Percentiles rank a stretch among this genome's conserved stretches.
These are phyloP conservation scores for Talaromyces nanjingensis DNA, from an alignment of 495 filamentous ascomycete genomes.

Conservation along the genomic window DNA sequence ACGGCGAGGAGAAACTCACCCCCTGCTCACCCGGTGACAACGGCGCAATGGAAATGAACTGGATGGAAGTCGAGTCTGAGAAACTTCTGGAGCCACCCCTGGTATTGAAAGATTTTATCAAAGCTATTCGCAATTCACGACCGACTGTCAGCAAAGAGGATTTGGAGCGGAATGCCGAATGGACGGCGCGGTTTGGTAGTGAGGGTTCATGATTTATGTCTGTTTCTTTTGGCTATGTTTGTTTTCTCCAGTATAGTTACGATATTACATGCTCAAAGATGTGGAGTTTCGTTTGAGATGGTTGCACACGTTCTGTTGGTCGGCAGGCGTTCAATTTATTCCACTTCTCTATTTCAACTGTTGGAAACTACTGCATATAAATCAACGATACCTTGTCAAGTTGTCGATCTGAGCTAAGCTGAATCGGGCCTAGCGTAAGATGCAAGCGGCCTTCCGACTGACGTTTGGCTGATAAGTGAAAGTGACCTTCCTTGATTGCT, in stretches of 20 bases:
- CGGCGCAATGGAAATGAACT: slow-evolving; percentile 85
- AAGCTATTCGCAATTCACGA: slow-evolving; percentile 77
- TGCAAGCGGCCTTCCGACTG: not conserved
- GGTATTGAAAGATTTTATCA: slow-evolving; percentile 85
- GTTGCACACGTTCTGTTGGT: not conserved
- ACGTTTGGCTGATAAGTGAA: not conserved
- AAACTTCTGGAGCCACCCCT: slow-evolving; percentile 79
- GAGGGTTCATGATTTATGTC: slow-evolving; percentile 56
- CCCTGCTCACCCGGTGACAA: slow-evolving; percentile 90
- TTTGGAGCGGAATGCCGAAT: slow-evolving; percentile 76
- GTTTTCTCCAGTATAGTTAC: not conserved
- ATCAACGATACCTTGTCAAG: not conserved
- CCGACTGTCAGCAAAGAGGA: slow-evolving; percentile 87
- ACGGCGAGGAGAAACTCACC: slow-evolving; percentile 71
- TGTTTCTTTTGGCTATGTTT: not conserved
- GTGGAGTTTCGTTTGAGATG: not conserved
- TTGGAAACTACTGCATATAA: not conserved
- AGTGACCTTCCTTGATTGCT: not conserved
- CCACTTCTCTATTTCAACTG: not conserved
- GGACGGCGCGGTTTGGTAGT: slow-evolving; percentile 95
- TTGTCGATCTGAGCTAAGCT: not conserved
- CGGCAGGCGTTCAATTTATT: not conserved
- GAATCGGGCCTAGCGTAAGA: not conserved
- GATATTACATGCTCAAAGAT: not conserved
- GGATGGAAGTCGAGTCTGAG: slow-evolving; percentile 80